Evolutionary conservation across 2,329 filamentous ascomycete species (phyloP), one percentile per base, ranked within the genome.

Genomic region (Berkeleyomyces basicola): DNA sequence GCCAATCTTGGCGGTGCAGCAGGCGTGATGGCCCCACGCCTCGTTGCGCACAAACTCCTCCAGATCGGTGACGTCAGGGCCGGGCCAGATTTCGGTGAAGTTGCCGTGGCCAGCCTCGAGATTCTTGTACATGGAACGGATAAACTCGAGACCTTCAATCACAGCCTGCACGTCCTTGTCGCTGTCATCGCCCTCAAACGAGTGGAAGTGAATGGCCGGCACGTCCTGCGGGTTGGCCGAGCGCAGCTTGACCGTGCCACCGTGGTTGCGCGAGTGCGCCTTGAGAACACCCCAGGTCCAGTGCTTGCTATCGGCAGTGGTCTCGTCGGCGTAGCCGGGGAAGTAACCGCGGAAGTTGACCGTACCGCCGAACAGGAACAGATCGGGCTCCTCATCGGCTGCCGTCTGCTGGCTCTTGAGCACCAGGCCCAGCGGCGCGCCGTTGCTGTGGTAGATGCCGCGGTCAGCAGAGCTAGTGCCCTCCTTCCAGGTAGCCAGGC

Each of bases 181-280:
- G 7, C 76, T 74, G 1, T 79, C 77, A 33, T 76, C 69, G 11
- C 73, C 74, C 1, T 57, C 53, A 74, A 76, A 83, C 68, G 77
- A 80, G 67, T 80, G 79, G 73, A 84, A 83, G 69, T 78, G 76
- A 68, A 85, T 84, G 42, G 78, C 71, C 0, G 85, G 85, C n/a
- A 78, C 77, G 61, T 86, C 84, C 1, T 78, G 77, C 0, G 84
- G 83, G 68, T 87, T 77, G 0, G 78, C 74, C 0, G 82, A 85
- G 16, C 74, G 75, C 1, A 88, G 75, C 1, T 73, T 79, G 11
- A 88, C 83, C 0, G 77, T 82, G n/a, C 86, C 85, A 7, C 77
- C 76, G 59, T 77, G 75, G 49, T 87, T 87, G 6, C 74, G 71
- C 37, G 72, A 73, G 58, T 76, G 75, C 0, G 78, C 77, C 70